Conservation (phyloP, 345 rosid species). For the Lenwebbia sp. region DNA sequence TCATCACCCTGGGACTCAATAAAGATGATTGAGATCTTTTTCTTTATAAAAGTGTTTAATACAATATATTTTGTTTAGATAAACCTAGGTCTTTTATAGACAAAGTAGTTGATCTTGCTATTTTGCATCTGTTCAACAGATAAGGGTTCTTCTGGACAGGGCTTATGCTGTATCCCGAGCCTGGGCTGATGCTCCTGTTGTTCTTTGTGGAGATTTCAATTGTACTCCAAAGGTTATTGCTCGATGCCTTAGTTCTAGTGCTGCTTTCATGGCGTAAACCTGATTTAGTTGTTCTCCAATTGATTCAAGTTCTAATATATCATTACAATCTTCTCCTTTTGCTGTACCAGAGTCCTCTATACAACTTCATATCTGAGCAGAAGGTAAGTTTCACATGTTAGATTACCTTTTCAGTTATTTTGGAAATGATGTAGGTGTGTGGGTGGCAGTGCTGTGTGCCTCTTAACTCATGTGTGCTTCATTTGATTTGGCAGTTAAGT, state of each 20-base stretch:
- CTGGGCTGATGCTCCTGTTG: conserved; percentile 86
- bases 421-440: not conserved
- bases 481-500: conserved; percentile 43
- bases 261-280: not conserved
- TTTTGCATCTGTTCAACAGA: conserved; percentile 30
- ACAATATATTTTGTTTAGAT: not conserved
- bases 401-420: not conserved
- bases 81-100: not conserved
- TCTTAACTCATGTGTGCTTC: not conserved
- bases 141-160: conserved; percentile 63
- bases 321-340: conserved; percentile 9
- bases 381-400: conserved; percentile 41
- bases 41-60: not conserved
- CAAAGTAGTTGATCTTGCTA: not conserved
- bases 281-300: not conserved
- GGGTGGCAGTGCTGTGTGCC: not conserved
- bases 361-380: conserved; percentile 73
- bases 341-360: conserved; percentile 67
- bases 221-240: conserved; percentile 79
- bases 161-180: conserved; percentile 65
- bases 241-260: not conserved
- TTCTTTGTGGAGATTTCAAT: conserved; percentile 94
- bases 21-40: not conserved
- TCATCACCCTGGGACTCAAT: not conserved
- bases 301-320: not conserved